Conservation (phyloP, 768 basidiomycete genomes). For the Hydnomerulius pinastri region DNA sequence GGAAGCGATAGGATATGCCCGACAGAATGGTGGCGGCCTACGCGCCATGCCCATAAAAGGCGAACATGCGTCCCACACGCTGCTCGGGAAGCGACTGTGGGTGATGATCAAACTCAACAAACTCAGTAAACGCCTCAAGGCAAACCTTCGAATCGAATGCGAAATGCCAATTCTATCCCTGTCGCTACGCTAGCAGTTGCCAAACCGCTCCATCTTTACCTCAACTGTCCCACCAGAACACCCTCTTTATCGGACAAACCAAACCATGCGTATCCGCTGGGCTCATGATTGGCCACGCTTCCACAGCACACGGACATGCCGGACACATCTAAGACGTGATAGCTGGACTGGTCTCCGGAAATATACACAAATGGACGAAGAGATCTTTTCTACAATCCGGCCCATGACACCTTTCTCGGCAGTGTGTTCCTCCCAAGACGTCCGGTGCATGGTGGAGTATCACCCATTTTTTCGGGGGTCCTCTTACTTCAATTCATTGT, state of each 20-base stretch:
- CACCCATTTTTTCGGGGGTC: conserved; percentile 31
- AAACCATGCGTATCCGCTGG: conserved; percentile 6
- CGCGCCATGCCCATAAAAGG: conserved; percentile 32
- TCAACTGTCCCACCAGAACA: conserved; percentile 22
- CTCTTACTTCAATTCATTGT: conserved; percentile 35
- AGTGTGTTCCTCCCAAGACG: conserved; percentile 16
- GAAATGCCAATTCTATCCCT: conserved; percentile 25
- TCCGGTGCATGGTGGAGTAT: conserved; percentile 13
- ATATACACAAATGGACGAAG: conserved; percentile 7
- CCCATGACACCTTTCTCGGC: conserved; percentile 19
- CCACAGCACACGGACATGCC: conserved; percentile 22
- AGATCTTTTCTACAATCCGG: conserved; percentile 19
- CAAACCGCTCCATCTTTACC: conserved; percentile 29
- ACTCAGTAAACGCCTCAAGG: conserved; percentile 33
- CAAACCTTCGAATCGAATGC: conserved; percentile 26
- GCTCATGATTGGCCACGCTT: conserved; percentile 16
- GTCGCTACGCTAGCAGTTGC: conserved; percentile 9
- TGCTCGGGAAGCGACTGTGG: conserved; percentile 24
- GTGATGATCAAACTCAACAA: conserved; percentile 24
- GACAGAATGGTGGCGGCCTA: conserved; percentile 14
- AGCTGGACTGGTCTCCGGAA: conserved; percentile 8
- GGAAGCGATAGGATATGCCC: conserved; percentile 16
- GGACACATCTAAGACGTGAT: conserved; percentile 37
- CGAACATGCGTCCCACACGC: conserved; percentile 40
- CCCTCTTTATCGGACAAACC: conserved; percentile 6